phyloP scores from a whole-genome alignment of 176 grass and related monocot genomes.

The Avena eriantha region DNA sequence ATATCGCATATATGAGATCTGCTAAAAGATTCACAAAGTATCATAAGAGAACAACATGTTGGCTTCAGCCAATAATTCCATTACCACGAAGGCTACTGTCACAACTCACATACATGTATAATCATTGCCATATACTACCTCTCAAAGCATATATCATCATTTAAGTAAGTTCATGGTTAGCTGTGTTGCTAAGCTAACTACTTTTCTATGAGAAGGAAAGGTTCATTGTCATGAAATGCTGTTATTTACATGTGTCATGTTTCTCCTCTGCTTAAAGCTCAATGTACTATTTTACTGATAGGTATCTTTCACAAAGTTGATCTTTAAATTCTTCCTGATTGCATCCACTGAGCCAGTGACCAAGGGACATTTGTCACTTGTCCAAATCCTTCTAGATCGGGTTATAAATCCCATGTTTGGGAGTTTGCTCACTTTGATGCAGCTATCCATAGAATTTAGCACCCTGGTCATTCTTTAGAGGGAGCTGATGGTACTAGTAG shows the following conservation, averaged over 20 bases:
- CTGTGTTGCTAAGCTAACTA: too few relatives aligned
- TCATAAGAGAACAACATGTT: too few relatives aligned
- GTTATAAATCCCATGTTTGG: conserved; percentile 49
- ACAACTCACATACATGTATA: too few relatives aligned
- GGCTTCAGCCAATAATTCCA: too few relatives aligned
- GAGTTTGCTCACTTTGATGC: conserved; percentile 62
- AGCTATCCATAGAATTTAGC: conserved; percentile 34
- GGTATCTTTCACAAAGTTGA: conserved; percentile 1
- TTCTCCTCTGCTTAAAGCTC: neutral
- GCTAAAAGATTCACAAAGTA: too few relatives aligned
- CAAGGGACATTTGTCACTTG: conserved; percentile 38
- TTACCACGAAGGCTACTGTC: too few relatives aligned
- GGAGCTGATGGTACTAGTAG: too few relatives aligned
- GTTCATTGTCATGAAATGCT: neutral
- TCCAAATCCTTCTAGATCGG: conserved; percentile 50
- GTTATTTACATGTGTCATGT: conserved; percentile 13
- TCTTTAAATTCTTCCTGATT: neutral
- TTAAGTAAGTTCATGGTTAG: too few relatives aligned
- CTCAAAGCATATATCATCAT: too few relatives aligned
- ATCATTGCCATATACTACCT: too few relatives aligned
- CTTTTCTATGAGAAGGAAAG: neutral
- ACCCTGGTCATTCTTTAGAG: conserved; percentile 58
- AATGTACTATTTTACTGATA: neutral
- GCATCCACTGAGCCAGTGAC: conserved; percentile 33
- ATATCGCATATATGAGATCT: too few relatives aligned